Percentiles rank a stretch among this genome's conserved stretches.
Evolutionary conservation across 1,284 basidiomycete genomes (phyloP).

Genomic region (Malassezia sp.): DNA sequence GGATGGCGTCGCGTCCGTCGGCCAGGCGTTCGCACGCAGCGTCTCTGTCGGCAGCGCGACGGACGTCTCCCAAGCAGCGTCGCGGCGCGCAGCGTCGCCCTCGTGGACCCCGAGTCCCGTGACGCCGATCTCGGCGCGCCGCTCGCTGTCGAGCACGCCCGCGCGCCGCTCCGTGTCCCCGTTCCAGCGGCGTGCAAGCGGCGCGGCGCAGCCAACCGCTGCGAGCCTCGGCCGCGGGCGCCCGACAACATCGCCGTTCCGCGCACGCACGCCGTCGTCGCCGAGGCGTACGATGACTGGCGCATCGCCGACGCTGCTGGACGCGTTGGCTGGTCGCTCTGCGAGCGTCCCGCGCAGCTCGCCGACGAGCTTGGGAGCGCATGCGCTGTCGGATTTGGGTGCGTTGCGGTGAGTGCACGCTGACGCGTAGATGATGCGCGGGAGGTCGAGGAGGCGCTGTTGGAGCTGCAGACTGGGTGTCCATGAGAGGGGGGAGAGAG

Average conservation of each 20-base stretch:
- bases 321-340: conserved; percentile 3
- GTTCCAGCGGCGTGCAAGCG: background rate
- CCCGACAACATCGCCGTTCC: conserved; percentile 8
- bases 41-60: conserved; percentile 1
- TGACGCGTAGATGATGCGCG: conserved; percentile 10
- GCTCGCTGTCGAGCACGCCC: conserved; percentile 1
- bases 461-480: too few species aligned
- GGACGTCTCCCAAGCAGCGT: background rate
- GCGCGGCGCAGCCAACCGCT: background rate
- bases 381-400: conserved; percentile 4
- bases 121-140: conserved; percentile 3
- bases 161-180: background rate
- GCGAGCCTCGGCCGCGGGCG: conserved; percentile 6
- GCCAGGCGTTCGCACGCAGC: conserved; percentile 12
- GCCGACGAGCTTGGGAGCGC: background rate
- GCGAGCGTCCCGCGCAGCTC: conserved; percentile 2
- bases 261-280: background rate
- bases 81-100: background rate
- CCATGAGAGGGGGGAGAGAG: too few species aligned
- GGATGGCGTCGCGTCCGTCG: background rate
- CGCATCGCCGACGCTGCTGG: conserved; percentile 1
- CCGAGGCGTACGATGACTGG: background rate
- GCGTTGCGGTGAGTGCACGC: background rate
- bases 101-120: conserved; percentile 5
- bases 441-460: conserved; percentile 14